Base-by-base conservation (phyloP, 1,284 basidiomycete genomes). In the Tilletia indica region DNA sequence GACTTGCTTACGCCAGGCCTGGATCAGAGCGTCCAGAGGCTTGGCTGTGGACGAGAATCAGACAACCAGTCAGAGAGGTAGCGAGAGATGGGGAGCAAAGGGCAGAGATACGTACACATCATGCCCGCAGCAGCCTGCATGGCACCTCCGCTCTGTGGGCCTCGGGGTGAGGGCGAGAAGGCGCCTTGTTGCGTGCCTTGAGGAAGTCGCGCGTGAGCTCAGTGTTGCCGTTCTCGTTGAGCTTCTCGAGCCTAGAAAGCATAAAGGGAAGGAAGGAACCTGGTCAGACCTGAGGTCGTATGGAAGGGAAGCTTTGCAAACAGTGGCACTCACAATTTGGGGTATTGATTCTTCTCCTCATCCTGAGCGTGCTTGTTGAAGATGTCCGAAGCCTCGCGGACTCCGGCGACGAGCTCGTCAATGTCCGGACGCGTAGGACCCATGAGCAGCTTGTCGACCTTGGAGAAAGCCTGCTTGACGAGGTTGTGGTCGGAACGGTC, bases 121-220 rank as follows among this genome's bases (percentile, higher is more conserved):
- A 72, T 54, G 3, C 72, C 80, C 34, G 72, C 70, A 0, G 74
- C 70, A 73, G 77, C 77, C 67, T 80, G 80, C 3, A 74, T 49
- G n/a, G 76, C 21, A 3, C 79, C 77, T 21, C 80, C 80, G 4
- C 56, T 47, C 75, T 80, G 80, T 0, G 79, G 80, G 79, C 78
- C n/a, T 68, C 49, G 25, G 79, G 79, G 67, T 82, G 78, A 6
- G 80, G 77, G 38, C 77, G 78, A 2, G 72, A 73, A 6, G 80
- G 79, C 4, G 77, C 79, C 68, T 73, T 64, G 38, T 74, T 70
- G 48, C 78, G 75, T 19, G 74, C 78, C 34, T 72, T 19, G 16
- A 80, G 73, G 70, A 80, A 81, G 16, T 78, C 73, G 1, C 69
- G 54, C 25, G 77, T 74, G 0, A 74, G 71, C 34, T 74, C 72